Evolutionary conservation across 352 stramenopile genomes (phyloP).

Genomic region (Globisporangium abappressorium): DNA sequence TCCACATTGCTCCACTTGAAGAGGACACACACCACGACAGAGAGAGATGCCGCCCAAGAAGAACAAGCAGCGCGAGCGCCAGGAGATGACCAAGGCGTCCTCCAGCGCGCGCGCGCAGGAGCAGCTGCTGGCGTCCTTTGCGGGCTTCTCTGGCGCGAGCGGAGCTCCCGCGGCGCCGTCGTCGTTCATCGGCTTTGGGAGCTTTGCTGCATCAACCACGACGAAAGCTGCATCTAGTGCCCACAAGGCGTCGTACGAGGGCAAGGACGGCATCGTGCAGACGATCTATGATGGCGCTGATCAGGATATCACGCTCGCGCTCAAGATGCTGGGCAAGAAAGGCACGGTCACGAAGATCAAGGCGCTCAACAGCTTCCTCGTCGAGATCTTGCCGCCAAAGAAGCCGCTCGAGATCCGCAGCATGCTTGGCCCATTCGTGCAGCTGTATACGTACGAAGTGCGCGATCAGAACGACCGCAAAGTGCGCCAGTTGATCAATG

Average conservation of each 20-base stretch:
- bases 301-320: slow-evolving; percentile 68
- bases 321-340: slow-evolving; percentile 88
- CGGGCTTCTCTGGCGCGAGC: slow-evolving; percentile 7
- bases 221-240: slow-evolving; percentile 17
- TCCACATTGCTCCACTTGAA: background rate
- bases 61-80: slow-evolving; percentile 88
- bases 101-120: slow-evolving; percentile 77
- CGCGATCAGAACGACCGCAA: slow-evolving; percentile 83
- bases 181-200: slow-evolving; percentile 74
- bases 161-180: slow-evolving; percentile 16
- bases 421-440: slow-evolving; percentile 75
- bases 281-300: slow-evolving; percentile 78
- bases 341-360: slow-evolving; percentile 80
- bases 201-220: slow-evolving; percentile 40
- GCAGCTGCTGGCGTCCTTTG: slow-evolving; percentile 39
- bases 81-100: slow-evolving; percentile 77
- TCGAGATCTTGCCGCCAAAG: slow-evolving; percentile 58
- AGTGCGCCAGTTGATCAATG: slow-evolving; percentile 71
- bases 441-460: slow-evolving; percentile 79
- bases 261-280: slow-evolving; percentile 23
- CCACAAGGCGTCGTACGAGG: background rate
- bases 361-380: slow-evolving; percentile 61
- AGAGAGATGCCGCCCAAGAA: slow-evolving; percentile 53
- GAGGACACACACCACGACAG: background rate
- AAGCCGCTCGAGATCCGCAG: slow-evolving; percentile 53